Evolutionary conservation across 2,329 filamentous ascomycete species (phyloP), one percentile per base, ranked within the genome.

Genomic region (Neopestalotiopsis sp.): DNA sequence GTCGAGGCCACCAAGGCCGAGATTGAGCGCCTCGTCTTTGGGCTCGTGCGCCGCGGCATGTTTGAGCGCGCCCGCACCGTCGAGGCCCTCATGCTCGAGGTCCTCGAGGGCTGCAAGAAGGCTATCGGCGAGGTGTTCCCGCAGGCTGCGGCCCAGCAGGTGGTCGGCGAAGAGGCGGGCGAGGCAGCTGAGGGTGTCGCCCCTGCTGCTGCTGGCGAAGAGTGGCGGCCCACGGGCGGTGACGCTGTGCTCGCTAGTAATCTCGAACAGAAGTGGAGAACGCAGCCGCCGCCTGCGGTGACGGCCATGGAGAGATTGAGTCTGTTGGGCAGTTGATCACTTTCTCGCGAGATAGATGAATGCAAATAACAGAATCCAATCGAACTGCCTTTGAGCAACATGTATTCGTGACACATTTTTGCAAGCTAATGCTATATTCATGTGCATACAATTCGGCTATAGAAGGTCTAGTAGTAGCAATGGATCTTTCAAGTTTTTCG

Each of bases 41-140:
- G 92, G 0, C 83, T 98, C 69, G 85, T 94, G 71, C 87, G 94
- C 68, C 85, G 96, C 42, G 89, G 89, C 24, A 98, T 98, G 96
- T 87, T 93, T 59, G 96, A 98, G 83, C 87, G 94, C 64, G 96
- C 94, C 4, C 86, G 90, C 14, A 92, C 94, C 6, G 88, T 97
- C 3, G 92, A 96, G 79, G 86, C 83, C 9, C 87, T 93, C 32
- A 89, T 95, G 82, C 86, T 82, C 5, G 94, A 96, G 71, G 91
- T 98, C 0, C 82, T 94, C 10, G 90, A 88, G 59, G 87, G 89
- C 71, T 97, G 94, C 78, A 81, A 81, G 71, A 84, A 82, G 7
- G 91, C 92, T 58, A 85, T 94, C 17, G 84, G 81, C 10, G 92
- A 97, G 74, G 92, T 97, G 0, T 97, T 93, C 77, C 74, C 0